Evolutionary conservation across 2,329 filamentous ascomycete species (phyloP).

Genomic region (Pezicula carpinea): DNA sequence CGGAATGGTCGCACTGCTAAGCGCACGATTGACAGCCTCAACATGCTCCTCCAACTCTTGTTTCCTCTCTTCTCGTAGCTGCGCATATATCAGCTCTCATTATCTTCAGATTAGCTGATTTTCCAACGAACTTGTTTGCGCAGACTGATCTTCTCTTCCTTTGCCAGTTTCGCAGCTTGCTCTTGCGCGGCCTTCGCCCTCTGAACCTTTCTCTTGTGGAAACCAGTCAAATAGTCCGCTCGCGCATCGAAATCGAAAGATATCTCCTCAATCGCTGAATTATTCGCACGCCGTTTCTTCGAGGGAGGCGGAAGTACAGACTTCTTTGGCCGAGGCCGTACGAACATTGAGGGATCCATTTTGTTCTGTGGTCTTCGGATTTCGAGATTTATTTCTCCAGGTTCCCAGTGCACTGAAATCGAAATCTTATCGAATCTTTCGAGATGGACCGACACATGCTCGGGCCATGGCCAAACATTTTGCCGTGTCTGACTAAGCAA

Average conservation of each 20-base stretch:
- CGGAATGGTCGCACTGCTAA: constrained; percentile 33
- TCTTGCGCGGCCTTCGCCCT: constrained; percentile 82
- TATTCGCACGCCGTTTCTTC: constrained; percentile 61
- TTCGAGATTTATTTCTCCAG: background rate
- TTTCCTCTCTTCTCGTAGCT: constrained; percentile 82
- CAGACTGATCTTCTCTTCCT: constrained; percentile 68
- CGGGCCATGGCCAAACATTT: background rate
- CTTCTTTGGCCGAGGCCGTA: constrained; percentile 55
- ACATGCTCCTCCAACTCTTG: constrained; percentile 80
- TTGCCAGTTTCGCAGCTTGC: constrained; percentile 69
- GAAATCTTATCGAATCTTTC: background rate
- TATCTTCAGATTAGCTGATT: background rate
- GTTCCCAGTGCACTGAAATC: background rate
- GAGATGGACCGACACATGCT: background rate
- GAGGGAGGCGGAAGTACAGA: constrained; percentile 49
- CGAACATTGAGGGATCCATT: constrained; percentile 39
- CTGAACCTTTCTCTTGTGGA: constrained; percentile 91
- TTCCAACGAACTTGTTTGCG: constrained; percentile 64
- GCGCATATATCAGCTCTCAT: constrained; percentile 12
- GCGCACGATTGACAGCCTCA: constrained; percentile 59
- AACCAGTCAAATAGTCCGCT: constrained; percentile 86
- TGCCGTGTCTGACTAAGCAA: background rate
- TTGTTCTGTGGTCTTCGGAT: background rate
- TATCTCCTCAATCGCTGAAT: constrained; percentile 68
- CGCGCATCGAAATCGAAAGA: constrained; percentile 77